Percentiles rank a stretch among this genome's conserved stretches.
Conservation (phyloP, 331 rosid genomes). For the Dryas integrifolia region DNA sequence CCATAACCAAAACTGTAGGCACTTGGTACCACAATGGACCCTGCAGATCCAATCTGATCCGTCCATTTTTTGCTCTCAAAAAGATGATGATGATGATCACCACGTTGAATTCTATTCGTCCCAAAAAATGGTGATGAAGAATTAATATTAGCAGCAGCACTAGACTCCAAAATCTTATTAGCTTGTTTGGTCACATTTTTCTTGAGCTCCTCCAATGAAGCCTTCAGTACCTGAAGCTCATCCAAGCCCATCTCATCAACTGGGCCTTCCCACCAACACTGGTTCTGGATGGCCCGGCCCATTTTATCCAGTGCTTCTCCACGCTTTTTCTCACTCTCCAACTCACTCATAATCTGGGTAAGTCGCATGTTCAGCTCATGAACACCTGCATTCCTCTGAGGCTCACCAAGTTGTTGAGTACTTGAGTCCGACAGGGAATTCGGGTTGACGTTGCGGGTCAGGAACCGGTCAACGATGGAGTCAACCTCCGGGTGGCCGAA, state of each 20-base stretch:
- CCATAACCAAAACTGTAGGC: conserved; percentile 35
- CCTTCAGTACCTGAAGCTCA: conserved; percentile 28
- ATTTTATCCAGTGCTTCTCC: conserved; percentile 23
- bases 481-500: conserved; percentile 37
- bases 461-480: conserved; percentile 21
- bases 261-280: conserved; percentile 34
- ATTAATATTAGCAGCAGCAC: not conserved
- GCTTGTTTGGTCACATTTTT: conserved; percentile 37
- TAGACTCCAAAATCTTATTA: conserved; percentile 36
- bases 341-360: not conserved
- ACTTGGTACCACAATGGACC: conserved; percentile 17
- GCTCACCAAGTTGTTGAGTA: conserved; percentile 11
- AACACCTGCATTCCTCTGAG: not conserved
- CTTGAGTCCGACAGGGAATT: not conserved
- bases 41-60: conserved; percentile 15
- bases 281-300: conserved; percentile 4
- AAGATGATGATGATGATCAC: conserved; percentile 23
- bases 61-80: conserved; percentile 26
- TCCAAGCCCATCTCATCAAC: conserved; percentile 23
- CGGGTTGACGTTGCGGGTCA: conserved; percentile 1
- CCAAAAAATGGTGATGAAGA: not conserved
- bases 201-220: conserved; percentile 35
- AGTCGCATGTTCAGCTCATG: conserved; percentile 23
- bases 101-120: not conserved
- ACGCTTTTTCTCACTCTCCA: conserved; percentile 30